Base-by-base conservation (phyloP, 306 rosid species). In the Gynostemma pentaphyllum region DNA sequence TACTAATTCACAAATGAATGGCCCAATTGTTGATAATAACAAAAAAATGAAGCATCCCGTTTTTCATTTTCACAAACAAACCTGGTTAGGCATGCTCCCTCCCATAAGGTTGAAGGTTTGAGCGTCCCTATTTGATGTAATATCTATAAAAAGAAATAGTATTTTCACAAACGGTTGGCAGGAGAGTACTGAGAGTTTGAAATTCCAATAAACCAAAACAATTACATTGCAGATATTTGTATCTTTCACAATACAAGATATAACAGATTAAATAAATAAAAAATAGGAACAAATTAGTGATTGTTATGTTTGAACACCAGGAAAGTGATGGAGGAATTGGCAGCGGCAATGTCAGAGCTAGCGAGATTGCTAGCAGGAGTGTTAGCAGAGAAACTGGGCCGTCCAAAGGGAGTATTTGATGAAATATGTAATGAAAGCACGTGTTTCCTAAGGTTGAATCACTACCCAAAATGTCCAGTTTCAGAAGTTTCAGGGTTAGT, bases 361-460 rank as follows among this genome's bases (percentile, higher is more conserved):
- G 83, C 94, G 18, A 78, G 80, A 59, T 66, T 70, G 73, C 73
- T 90, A 39, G 88, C 95, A 39, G 84, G 81, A 34, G 74, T 90
- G 69, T 87, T 90, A 26, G 83, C 73, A 26, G 84, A 87, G 63
- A 76, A 78, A 27, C 47, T 90, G 75, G 90, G 94, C 39, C 72
- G 79, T 71, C 68, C 62, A 15, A 74, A 70, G 51, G 81, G 76
- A 24, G 79, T 81, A 16, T 19, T 85, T 15, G 81, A 78, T 27
- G 80, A 85, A 26, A 76, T 87, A 4, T 87, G 94, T 19, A 87
- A 83, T 16, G 87, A 78, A 21, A 83, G 85, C 76, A 79, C 95
- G 12, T 83, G 95, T 76, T 90, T 90, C 76, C 88, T 90, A 68
- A 76, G 95, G 40, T 62, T 90, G 71, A 90, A 87, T 74, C 94